Percentiles rank a stretch among this genome's conserved stretches.
These are phyloP conservation scores for Fusarium circinatum DNA, from an alignment of 2,329 filamentous ascomycete genomes.

Conservation along the genomic window DNA sequence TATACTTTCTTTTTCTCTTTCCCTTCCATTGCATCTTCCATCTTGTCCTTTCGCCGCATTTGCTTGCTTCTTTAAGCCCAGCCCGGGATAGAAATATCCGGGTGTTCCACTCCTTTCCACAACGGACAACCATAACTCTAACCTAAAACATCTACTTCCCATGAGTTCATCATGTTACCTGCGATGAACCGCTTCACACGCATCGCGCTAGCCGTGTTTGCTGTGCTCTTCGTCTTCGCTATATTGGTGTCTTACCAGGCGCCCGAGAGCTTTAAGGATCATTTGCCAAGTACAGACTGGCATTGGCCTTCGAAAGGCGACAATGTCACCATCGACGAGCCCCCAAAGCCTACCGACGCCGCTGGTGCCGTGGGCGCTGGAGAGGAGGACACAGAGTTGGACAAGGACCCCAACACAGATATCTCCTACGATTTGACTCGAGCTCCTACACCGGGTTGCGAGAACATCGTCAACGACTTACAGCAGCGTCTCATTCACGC, in stretches of 20 bases:
- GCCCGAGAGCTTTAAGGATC: constrained; percentile 29
- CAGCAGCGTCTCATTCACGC: constrained; percentile 42
- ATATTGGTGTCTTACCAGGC: constrained; percentile 36
- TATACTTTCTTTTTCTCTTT: constrained; percentile 9
- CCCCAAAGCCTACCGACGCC: constrained; percentile 19
- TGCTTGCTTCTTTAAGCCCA: background rate
- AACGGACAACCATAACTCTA: background rate
- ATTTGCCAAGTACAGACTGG: constrained; percentile 32
- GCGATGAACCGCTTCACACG: constrained; percentile 36
- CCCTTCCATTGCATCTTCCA: constrained; percentile 7
- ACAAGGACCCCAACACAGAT: constrained; percentile 29
- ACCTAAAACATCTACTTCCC: background rate
- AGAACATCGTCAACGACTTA: constrained; percentile 42
- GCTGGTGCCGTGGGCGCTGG: constrained; percentile 23
- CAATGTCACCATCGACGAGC: constrained; percentile 12
- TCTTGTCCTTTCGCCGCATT: background rate
- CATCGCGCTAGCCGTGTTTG: constrained; percentile 42
- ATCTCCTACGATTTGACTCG: constrained; percentile 41
- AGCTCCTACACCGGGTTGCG: constrained; percentile 33
- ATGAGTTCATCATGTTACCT: constrained; percentile 34
- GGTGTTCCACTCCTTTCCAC: constrained; percentile 30
- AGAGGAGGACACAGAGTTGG: constrained; percentile 26
- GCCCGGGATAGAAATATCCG: constrained; percentile 28
- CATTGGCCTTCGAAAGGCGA: constrained; percentile 33
- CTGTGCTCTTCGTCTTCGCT: constrained; percentile 33